Evolutionary conservation across 169 alveolate species (phyloP).

Genomic region (Plasmodium adleri): DNA sequence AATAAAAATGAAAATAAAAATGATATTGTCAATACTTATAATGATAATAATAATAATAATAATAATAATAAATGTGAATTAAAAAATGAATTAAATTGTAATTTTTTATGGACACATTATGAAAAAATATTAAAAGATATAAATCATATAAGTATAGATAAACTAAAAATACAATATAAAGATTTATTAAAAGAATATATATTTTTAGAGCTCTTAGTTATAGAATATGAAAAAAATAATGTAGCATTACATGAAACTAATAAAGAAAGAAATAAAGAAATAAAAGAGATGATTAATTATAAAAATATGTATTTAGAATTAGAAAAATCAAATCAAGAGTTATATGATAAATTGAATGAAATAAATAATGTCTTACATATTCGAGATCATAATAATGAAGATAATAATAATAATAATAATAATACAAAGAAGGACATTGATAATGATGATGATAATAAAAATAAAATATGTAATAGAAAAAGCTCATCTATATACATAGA

Average conservation of each 20-base stretch:
- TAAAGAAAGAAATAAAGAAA: slow-evolving; percentile 1
- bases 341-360: not conserved
- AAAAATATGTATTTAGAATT: slow-evolving; percentile 8
- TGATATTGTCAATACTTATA: not conserved
- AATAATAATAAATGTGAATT: not conserved
- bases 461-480: no score
- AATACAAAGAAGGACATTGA: no score
- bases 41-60: not conserved
- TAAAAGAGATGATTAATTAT: not conserved
- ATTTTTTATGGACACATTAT: slow-evolving; percentile 10
- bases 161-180: slow-evolving; percentile 8
- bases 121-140: slow-evolving; percentile 12
- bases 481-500: slow-evolving; percentile 5
- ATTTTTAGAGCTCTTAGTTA: not conserved
- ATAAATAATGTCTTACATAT: not conserved
- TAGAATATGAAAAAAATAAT: slow-evolving; percentile 2
- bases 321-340: slow-evolving; percentile 3
- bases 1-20: no score
- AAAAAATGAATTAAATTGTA: not conserved
- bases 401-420: no score
- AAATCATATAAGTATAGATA: slow-evolving; percentile 1
- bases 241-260: not conserved
- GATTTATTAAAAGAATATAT: slow-evolving; percentile 11
- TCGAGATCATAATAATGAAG: not conserved
- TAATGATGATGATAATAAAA: no score